A percentile compares a stretch with the other conserved stretches of the same genome.
These are phyloP conservation scores for Sporothrix dimorphospora DNA, from an alignment of 2,329 filamentous ascomycete species.

Conservation along the genomic window DNA sequence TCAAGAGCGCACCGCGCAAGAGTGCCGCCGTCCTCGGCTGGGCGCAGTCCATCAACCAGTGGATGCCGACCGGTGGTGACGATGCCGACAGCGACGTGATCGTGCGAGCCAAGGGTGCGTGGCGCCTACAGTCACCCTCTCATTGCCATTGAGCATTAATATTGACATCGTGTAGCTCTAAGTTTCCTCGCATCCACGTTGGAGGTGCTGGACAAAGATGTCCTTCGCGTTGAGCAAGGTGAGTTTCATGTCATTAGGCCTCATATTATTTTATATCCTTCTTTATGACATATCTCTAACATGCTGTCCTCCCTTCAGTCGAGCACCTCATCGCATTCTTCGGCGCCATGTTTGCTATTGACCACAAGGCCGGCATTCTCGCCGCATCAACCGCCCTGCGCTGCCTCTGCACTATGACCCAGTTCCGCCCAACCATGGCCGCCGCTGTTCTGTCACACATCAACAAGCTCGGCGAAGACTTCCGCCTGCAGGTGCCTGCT, in stretches of 20 bases:
- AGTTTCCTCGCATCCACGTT: conserved; percentile 61
- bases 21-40: conserved; percentile 35
- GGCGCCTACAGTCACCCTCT: neutral
- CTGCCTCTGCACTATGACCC: conserved; percentile 53
- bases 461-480: conserved; percentile 59
- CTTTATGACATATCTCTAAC: neutral
- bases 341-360: conserved; percentile 60
- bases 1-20: conserved; percentile 33
- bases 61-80: conserved; percentile 40
- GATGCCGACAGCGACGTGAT: conserved; percentile 51
- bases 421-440: conserved; percentile 54
- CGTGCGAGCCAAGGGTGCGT: conserved; percentile 54
- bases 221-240: conserved; percentile 57
- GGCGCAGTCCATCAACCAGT: conserved; percentile 41
- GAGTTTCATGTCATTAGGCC: conserved; percentile 20
- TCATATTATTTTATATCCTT: neutral
- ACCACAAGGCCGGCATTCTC: conserved; percentile 62
- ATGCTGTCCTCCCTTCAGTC: conserved; percentile 31
- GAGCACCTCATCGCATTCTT: conserved; percentile 54
- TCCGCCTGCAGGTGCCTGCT: conserved; percentile 54
- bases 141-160: neutral
- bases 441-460: conserved; percentile 54
- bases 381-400: conserved; percentile 58
- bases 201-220: conserved; percentile 49
- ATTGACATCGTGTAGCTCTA: conserved; percentile 47